Evolutionary conservation across 352 stramenopile genomes (phyloP).

Genomic region (Phytophthora sansomeana): DNA sequence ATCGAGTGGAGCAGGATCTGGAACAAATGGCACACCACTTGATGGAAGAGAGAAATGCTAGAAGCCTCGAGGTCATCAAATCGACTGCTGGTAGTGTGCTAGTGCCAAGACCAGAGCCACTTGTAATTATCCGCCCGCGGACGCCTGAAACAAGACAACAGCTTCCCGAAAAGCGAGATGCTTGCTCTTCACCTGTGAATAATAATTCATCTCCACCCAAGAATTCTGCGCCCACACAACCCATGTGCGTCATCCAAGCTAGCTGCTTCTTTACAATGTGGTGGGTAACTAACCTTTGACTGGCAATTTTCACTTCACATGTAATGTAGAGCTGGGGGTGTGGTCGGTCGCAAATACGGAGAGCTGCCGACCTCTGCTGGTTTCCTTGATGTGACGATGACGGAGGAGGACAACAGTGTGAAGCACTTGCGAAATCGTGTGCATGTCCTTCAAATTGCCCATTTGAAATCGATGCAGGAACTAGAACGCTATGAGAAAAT

Average conservation of each 20-base stretch:
- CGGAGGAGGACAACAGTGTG: slow-evolving; percentile 42
- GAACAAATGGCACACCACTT: slow-evolving; percentile 67
- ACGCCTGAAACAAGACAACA: slow-evolving; percentile 17
- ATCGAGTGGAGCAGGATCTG: slow-evolving; percentile 72
- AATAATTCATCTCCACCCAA: slow-evolving; percentile 19
- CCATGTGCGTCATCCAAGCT: slow-evolving; percentile 25
- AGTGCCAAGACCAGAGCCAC: slow-evolving; percentile 18
- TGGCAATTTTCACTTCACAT: slow-evolving; percentile 9
- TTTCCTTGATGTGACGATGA: slow-evolving; percentile 30
- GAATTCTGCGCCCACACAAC: slow-evolving; percentile 2
- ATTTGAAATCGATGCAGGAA: slow-evolving; percentile 92
- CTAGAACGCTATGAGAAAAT: slow-evolving; percentile 94
- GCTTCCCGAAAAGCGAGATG: slow-evolving; percentile 59
- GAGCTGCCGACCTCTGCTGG: slow-evolving; percentile 20
- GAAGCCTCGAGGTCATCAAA: slow-evolving; percentile 42
- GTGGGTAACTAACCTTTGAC: slow-evolving; percentile 3
- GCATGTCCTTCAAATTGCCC: slow-evolving; percentile 89
- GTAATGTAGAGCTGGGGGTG: slow-evolving; percentile 28
- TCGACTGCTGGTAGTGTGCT: slow-evolving; percentile 19
- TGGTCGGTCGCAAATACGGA: slow-evolving; percentile 51
- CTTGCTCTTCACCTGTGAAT: slow-evolving; percentile 68
- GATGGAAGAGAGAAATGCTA: slow-evolving; percentile 69
- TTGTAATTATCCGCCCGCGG: slow-evolving; percentile 18
- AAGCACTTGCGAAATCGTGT: slow-evolving; percentile 81
- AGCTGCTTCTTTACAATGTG: neutral